Conservation (phyloP, 768 basidiomycete genomes). For the Pleurotus cornucopiae region DNA sequence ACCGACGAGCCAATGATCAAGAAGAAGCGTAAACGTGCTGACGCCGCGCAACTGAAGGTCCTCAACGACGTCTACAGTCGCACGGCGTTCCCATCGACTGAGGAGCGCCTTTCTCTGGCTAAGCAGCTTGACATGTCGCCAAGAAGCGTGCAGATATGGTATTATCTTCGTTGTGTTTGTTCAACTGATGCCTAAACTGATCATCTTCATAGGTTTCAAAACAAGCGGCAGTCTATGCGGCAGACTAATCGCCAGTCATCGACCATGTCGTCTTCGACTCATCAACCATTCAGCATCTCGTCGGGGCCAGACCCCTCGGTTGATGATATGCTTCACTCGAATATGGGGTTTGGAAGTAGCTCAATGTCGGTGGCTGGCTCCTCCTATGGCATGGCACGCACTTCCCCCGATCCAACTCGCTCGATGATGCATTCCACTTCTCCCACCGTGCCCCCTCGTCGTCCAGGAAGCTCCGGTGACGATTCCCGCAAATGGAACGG, state of each 20-base stretch:
- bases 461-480: slow-evolving; percentile 35
- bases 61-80: slow-evolving; percentile 77
- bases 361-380: slow-evolving; percentile 28
- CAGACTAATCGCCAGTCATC: slow-evolving; percentile 69
- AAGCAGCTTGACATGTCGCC: slow-evolving; percentile 80
- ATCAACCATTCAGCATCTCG: slow-evolving; percentile 45
- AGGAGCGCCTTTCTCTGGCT: slow-evolving; percentile 75
- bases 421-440: slow-evolving; percentile 22
- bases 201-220: slow-evolving; percentile 67
- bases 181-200: slow-evolving; percentile 14
- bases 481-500: slow-evolving; percentile 48
- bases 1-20: slow-evolving; percentile 71
- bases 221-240: slow-evolving; percentile 79
- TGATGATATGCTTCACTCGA: slow-evolving; percentile 33
- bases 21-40: slow-evolving; percentile 85
- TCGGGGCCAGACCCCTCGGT: slow-evolving; percentile 29
- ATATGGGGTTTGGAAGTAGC: slow-evolving; percentile 26
- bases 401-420: slow-evolving; percentile 35
- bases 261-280: slow-evolving; percentile 36
- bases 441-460: slow-evolving; percentile 38
- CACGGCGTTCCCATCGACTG: slow-evolving; percentile 85
- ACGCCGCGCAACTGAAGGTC: slow-evolving; percentile 73
- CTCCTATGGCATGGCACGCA: slow-evolving; percentile 31
- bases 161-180: slow-evolving; percentile 19
- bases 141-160: slow-evolving; percentile 87